A percentile compares a stretch with the other conserved stretches of the same genome.
These are phyloP conservation scores for Fusarium continuum DNA, from an alignment of 2,329 filamentous ascomycete genomes.

Conservation along the genomic window DNA sequence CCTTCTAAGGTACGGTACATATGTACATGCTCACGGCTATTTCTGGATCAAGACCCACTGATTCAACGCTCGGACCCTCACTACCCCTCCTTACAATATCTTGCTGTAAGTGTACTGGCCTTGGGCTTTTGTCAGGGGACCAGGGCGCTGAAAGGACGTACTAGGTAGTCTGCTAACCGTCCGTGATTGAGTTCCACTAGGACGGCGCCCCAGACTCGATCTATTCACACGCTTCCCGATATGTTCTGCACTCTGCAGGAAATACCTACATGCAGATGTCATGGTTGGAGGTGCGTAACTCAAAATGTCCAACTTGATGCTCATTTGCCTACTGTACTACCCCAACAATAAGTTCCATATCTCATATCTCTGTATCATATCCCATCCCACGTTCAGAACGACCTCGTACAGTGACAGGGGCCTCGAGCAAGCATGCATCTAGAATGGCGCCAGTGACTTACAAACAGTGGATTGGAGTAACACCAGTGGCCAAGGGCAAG, in stretches of 20 bases:
- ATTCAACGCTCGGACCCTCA: slow-evolving; percentile 25
- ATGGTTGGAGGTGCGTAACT: slow-evolving; percentile 21
- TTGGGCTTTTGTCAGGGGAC: slow-evolving; percentile 16
- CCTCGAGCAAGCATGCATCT: slow-evolving; percentile 1
- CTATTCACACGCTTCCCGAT: slow-evolving; percentile 15
- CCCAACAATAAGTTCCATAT: neutral
- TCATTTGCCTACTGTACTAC: neutral
- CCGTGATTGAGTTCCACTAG: slow-evolving; percentile 31
- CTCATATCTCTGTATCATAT: slow-evolving; percentile 3
- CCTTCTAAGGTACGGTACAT: no score
- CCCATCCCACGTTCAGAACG: neutral
- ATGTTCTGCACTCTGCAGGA: slow-evolving; percentile 28
- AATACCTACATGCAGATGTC: slow-evolving; percentile 31
- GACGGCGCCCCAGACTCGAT: neutral
- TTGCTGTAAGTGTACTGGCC: slow-evolving; percentile 15
- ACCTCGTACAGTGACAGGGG: slow-evolving; percentile 16
- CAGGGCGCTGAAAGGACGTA: slow-evolving; percentile 13
- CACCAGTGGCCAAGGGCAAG: slow-evolving; percentile 15
- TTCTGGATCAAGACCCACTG: slow-evolving; percentile 32
- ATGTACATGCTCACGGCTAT: slow-evolving; percentile 18
- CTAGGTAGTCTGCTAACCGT: slow-evolving; percentile 7
- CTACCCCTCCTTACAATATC: slow-evolving; percentile 2
- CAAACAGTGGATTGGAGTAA: slow-evolving; percentile 18
- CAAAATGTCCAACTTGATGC: neutral
- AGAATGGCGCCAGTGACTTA: slow-evolving; percentile 23